These are phyloP conservation scores for Melampsora americana DNA, from an alignment of 1,284 basidiomycete species.

Conservation along the genomic window DNA sequence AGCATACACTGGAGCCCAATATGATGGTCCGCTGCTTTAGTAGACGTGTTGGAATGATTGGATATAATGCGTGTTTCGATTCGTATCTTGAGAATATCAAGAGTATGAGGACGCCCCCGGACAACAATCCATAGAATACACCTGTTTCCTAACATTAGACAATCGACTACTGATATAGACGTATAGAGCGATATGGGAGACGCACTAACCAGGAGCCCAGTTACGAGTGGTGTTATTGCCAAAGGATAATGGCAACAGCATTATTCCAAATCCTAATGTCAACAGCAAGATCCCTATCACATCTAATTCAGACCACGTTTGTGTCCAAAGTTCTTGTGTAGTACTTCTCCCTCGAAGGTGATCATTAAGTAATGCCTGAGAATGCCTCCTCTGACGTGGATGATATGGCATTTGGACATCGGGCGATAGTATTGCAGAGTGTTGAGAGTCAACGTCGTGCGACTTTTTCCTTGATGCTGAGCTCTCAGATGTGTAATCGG, in stretches of 20 bases:
- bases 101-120: conserved; percentile 46
- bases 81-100: conserved; percentile 50
- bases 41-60: conserved; percentile 49
- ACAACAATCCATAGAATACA: conserved; percentile 46
- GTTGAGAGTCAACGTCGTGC: no score
- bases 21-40: conserved; percentile 50
- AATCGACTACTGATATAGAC: not conserved
- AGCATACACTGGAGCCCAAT: conserved; percentile 48
- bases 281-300: conserved; percentile 48
- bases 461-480: no score
- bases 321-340: conserved; percentile 4
- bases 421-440: no score
- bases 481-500: not conserved
- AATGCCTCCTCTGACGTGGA: no score
- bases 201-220: conserved; percentile 48
- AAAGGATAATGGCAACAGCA: conserved; percentile 50
- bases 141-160: conserved; percentile 29
- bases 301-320: conserved; percentile 48
- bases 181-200: not conserved
- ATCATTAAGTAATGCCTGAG: no score
- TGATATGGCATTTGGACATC: no score
- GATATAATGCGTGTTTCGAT: conserved; percentile 46
- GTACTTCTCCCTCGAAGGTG: no score
- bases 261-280: conserved; percentile 48
- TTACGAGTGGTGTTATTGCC: conserved; percentile 46